Percentiles rank a stretch among this genome's conserved stretches.
Evolutionary conservation across 1,284 basidiomycete genomes (phyloP).

Genomic region (Apiotrichum brassicae): DNA sequence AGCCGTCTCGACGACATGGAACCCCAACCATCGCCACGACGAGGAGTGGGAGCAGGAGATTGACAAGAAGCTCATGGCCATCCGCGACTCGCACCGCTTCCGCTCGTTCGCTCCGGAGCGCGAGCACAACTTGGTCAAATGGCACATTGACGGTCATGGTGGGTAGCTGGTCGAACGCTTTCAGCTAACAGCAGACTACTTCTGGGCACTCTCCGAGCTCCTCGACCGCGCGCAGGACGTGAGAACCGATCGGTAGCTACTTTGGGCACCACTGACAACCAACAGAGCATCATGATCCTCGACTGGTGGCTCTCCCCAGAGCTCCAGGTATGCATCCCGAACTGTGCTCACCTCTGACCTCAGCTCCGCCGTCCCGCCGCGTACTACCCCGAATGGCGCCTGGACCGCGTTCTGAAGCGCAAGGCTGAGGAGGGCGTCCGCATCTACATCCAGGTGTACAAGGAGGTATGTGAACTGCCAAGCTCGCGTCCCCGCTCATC

Average conservation of each 20-base stretch:
- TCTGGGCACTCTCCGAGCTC: constrained; percentile 85
- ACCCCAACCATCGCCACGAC: constrained; percentile 62
- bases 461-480: constrained; percentile 58
- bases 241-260: constrained; percentile 11
- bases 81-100: constrained; percentile 74
- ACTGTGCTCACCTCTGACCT: constrained; percentile 2
- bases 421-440: constrained; percentile 88
- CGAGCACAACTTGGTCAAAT: constrained; percentile 70
- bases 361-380: constrained; percentile 77
- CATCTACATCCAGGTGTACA: constrained; percentile 82
- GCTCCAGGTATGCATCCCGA: constrained; percentile 53
- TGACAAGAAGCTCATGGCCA: constrained; percentile 62
- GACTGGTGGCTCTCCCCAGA: constrained; percentile 87
- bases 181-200: constrained; percentile 57
- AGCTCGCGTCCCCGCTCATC: too few species aligned
- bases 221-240: constrained; percentile 56
- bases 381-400: constrained; percentile 71
- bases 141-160: constrained; percentile 81
- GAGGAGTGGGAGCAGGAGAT: constrained; percentile 56
- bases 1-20: constrained; percentile 40
- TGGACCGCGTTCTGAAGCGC: constrained; percentile 72
- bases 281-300: constrained; percentile 60
- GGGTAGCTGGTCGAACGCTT: not conserved
- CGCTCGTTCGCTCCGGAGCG: constrained; percentile 70
- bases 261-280: constrained; percentile 4